Evolutionary conservation across 2,329 filamentous ascomycete species (phyloP).

Genomic region (Aspergillus bombycis): DNA sequence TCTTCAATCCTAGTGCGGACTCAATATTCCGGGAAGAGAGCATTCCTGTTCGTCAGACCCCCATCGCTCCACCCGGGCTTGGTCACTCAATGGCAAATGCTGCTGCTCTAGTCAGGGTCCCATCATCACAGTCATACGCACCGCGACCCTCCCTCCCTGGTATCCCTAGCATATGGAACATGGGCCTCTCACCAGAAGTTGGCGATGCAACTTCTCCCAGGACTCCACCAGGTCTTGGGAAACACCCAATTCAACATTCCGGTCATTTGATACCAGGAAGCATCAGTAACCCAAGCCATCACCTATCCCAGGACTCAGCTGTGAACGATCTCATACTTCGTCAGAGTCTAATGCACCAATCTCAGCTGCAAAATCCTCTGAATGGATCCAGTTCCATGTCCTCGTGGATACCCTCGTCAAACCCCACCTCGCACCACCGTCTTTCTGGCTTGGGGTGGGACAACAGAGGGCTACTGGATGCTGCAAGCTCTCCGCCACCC

Average conservation of each 20-base stretch:
- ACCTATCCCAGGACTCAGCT: constrained; percentile 29
- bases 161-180: constrained; percentile 51
- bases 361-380: constrained; percentile 25
- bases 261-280: constrained; percentile 20
- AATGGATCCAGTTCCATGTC: constrained; percentile 26
- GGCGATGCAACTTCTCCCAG: constrained; percentile 45
- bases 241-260: constrained; percentile 17
- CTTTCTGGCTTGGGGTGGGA: constrained; percentile 30
- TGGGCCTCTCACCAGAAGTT: constrained; percentile 48
- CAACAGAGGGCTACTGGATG: constrained; percentile 18
- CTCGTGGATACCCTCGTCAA: constrained; percentile 29
- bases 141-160: constrained; percentile 32
- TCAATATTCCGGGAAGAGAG: constrained; percentile 27
- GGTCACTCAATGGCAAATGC: constrained; percentile 26
- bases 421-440: constrained; percentile 19
- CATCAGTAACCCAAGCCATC: constrained; percentile 20
- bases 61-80: constrained; percentile 40
- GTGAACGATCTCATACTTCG: constrained; percentile 32
- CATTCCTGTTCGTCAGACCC: constrained; percentile 27
- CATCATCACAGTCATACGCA: constrained; percentile 36
- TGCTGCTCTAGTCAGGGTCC: constrained; percentile 22
- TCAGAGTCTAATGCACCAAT: constrained; percentile 31
- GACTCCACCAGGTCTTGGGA: constrained; percentile 41
- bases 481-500: constrained; percentile 21
- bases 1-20: constrained; percentile 26